Evolutionary conservation across 345 rosid species (phyloP).

Genomic region (Melastoma malabathricum): DNA sequence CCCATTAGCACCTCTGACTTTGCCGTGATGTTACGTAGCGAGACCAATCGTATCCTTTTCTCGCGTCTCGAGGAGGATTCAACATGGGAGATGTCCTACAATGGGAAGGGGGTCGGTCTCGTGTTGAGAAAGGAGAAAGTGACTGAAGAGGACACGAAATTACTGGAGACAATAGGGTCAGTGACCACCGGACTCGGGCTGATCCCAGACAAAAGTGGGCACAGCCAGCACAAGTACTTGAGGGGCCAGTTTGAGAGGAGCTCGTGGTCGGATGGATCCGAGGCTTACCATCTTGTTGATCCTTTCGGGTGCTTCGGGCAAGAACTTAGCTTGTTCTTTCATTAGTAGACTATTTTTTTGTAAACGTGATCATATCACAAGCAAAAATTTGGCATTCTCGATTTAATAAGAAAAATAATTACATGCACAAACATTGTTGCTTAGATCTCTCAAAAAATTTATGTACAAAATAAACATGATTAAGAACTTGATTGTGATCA

Average conservation of each 20-base stretch:
- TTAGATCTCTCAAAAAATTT: not conserved
- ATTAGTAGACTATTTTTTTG: not conserved
- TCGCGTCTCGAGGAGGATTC: not conserved
- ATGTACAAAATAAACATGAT: not conserved
- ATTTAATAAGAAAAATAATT: too few species aligned
- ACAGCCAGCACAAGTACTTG: constrained; percentile 12
- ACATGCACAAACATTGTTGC: not conserved
- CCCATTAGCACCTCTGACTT: constrained; percentile 8
- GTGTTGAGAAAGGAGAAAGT: constrained; percentile 4
- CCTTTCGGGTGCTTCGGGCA: constrained; percentile 7
- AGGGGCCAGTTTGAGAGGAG: constrained; percentile 17
- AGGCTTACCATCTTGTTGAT: constrained; percentile 12
- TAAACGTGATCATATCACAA: too few species aligned
- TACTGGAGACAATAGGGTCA: constrained; percentile 10
- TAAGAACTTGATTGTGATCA: constrained; percentile 10
- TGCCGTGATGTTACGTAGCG: not conserved
- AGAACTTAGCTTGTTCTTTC: constrained; percentile 11
- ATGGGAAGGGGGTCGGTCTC: constrained; percentile 12
- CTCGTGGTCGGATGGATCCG: constrained; percentile 9
- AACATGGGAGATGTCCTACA: constrained; percentile 12
- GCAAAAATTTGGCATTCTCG: too few species aligned
- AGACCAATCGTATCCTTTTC: constrained; percentile 6
- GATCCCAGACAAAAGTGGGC: constrained; percentile 1
- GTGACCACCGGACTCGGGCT: constrained; percentile 15
- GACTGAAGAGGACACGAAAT: constrained; percentile 5